A percentile compares a stretch with the other conserved stretches of the same genome.
Evolutionary conservation across 805 yeast genomes (phyloP).

Genomic region (Candida easanensis): DNA sequence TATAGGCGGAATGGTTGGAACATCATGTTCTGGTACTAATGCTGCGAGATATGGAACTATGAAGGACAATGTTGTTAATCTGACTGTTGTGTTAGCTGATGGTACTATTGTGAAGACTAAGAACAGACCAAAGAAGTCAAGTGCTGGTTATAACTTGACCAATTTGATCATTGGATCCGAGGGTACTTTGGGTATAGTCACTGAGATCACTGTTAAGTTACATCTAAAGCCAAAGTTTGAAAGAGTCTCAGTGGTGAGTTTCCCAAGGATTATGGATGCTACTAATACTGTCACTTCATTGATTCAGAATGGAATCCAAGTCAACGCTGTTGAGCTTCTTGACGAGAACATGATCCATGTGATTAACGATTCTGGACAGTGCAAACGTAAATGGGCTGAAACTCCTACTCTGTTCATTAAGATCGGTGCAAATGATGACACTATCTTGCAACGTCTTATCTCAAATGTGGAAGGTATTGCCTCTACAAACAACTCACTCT

Average conservation of each 20-base stretch:
- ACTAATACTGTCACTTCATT: conserved; percentile 64
- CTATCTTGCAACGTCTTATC: conserved; percentile 51
- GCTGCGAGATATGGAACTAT: conserved; percentile 82
- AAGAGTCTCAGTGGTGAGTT: conserved; percentile 66
- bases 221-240: conserved; percentile 65
- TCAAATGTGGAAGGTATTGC: conserved; percentile 50
- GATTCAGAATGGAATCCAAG: conserved; percentile 58
- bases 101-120: conserved; percentile 75
- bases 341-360: conserved; percentile 72
- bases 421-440: conserved; percentile 46
- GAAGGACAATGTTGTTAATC: conserved; percentile 64
- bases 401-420: conserved; percentile 64
- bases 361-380: conserved; percentile 54
- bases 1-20: conserved; percentile 76
- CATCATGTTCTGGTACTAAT: conserved; percentile 78
- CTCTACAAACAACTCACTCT: conserved; percentile 46
- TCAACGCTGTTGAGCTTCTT: conserved; percentile 73
- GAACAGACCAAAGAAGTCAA: conserved; percentile 69
- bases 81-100: conserved; percentile 77
- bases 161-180: conserved; percentile 73
- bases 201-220: conserved; percentile 71
- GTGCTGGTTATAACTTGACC: conserved; percentile 78
- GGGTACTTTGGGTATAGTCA: conserved; percentile 76
- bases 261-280: conserved; percentile 69
- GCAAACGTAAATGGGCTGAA: conserved; percentile 49